Evolutionary conservation across 2,329 filamentous ascomycete genomes (phyloP), one percentile per base, ranked within the genome.

Genomic region (Curvularia verruculosa): DNA sequence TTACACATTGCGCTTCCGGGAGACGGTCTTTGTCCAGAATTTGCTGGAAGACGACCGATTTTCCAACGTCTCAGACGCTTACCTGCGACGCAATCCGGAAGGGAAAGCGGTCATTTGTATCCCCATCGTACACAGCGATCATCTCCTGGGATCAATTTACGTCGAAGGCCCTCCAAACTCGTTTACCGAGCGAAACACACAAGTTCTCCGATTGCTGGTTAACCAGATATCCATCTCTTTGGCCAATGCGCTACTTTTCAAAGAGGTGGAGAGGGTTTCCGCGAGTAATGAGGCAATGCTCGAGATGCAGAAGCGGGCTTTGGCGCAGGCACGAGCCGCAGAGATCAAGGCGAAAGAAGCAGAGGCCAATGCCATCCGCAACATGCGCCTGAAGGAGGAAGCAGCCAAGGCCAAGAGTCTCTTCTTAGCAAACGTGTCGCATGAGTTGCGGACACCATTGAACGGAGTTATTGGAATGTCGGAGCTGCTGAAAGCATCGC

Each of bases 331-430:
- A 12, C 82, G 87, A 53, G 85, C 88, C 58, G 88, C 90, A 0
- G 89, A 93, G 74, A 84, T 84, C 58, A 92, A 92, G 73, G 90
- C 90, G 9, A 92, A 91, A 73, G 80, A 85, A 50, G 90, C 90
- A 1, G 89, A 93, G 72, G 86, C 88, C 0, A 86, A 91, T 70
- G 90, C 90, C 7, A 87, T 90, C 70, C 85, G 88, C 58, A 92
- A 91, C 72, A 89, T 93, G 72, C 89, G 90, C 75, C 83, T 93
- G 37, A 91, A 91, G 15, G 90, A 94, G 71, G 90, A 94, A 74
- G 90, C 90, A 10, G 89, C 90, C 21, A 91, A 90, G 75, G 90
- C 90, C 37, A 94, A 94, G 74, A 89, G 87, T 2, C 91, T 93
- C 55, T 94, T 94, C 72, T 69, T 84, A 3, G 82, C 82, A 4